phyloP scores from a whole-genome alignment of 2,329 filamentous ascomycete genomes.

The Aspergillus intermedius region DNA sequence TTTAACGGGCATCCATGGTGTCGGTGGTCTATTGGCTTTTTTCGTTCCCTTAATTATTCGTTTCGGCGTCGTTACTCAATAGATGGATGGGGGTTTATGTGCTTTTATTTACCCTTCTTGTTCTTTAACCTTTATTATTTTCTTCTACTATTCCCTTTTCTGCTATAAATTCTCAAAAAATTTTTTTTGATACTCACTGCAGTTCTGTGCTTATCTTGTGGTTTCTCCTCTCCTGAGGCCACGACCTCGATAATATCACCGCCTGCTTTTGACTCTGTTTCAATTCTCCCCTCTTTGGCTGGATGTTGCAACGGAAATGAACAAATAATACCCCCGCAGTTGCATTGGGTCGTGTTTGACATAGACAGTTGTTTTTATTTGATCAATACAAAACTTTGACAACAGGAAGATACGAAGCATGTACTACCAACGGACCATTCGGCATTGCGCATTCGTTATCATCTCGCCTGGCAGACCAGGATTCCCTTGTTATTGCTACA shows the following conservation, averaged over 20 bases:
- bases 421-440: no score
- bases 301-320: no score
- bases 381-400: no score
- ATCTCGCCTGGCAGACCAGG: no score
- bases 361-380: no score
- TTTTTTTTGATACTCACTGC: not conserved
- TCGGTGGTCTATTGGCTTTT: conserved; percentile 18
- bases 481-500: no score
- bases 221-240: conserved; percentile 2
- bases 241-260: not conserved
- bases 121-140: conserved; percentile 14
- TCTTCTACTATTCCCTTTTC: conserved; percentile 5
- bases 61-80: conserved; percentile 20
- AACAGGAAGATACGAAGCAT: no score
- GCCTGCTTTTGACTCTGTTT: no score
- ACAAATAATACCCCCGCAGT: no score
- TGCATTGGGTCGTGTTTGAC: no score
- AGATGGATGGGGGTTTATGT: conserved; percentile 20
- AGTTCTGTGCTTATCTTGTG: conserved; percentile 1
- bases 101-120: conserved; percentile 11
- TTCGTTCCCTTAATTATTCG: conserved; percentile 5
- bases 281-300: no score
- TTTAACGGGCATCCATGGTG: conserved; percentile 33
- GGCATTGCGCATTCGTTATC: no score
- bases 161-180: not conserved